Percentiles rank a stretch among this genome's conserved stretches.
These are phyloP conservation scores for Arxiozyma slooffiae DNA, from an alignment of 1,139 yeast genomes.

Conservation along the genomic window DNA sequence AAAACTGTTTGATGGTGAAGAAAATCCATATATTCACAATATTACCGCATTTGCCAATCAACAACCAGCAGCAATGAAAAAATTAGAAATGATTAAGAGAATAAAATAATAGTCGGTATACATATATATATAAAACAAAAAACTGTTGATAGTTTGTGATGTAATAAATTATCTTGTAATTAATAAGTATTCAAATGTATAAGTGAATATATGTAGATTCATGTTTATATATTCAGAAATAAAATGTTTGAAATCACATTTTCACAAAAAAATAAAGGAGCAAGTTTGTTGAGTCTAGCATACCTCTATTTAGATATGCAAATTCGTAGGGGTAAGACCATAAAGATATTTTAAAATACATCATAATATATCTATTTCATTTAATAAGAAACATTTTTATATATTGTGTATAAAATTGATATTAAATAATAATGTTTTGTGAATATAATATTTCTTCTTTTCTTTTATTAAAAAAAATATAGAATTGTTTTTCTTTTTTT, in stretches of 20 bases:
- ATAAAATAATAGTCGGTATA: neutral
- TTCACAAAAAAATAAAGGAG: neutral
- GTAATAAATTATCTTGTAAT: neutral
- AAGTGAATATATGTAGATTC: neutral
- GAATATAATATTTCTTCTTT: neutral
- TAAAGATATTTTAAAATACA: slow-evolving; percentile 3
- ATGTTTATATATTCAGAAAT: neutral
- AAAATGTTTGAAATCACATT: too few species aligned
- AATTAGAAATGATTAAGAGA: neutral
- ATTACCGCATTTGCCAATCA: slow-evolving; percentile 83
- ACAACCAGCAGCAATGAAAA: slow-evolving; percentile 28
- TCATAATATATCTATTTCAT: neutral
- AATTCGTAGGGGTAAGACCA: neutral
- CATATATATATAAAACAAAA: neutral
- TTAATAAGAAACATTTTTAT: neutral
- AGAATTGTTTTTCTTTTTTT: too few species aligned
- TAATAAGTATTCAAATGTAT: too few species aligned
- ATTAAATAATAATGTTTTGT: slow-evolving; percentile 1
- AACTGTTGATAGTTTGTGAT: neutral
- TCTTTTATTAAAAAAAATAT: neutral
- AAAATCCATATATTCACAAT: slow-evolving; percentile 76
- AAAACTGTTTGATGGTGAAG: slow-evolving; percentile 79
- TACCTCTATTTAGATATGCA: neutral
- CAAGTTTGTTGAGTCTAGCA: too few species aligned
- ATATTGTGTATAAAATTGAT: neutral